Base-by-base conservation (phyloP, 1,284 basidiomycete species). In the Hypsizygus ulmarius region DNA sequence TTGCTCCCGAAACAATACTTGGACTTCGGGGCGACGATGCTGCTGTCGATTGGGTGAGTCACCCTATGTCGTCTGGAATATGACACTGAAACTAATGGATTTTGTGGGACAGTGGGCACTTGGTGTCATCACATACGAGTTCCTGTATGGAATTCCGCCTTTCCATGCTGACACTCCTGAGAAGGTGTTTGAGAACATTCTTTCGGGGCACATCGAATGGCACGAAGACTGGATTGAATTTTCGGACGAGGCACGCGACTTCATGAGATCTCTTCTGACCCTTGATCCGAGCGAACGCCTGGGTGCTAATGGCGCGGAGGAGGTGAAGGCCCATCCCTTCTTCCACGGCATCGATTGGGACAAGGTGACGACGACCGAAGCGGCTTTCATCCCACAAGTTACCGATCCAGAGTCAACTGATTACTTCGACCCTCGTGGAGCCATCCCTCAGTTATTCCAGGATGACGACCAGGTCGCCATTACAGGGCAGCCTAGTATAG, bases 111-210 rank as follows among this genome's bases (percentile, higher is more conserved):
- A 87, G 86, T 99, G 97, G 97, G 97, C 97, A 11, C 79, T 99
- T 29, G 97, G 97, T 52, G 94, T 98, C 38, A 97, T 99, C 61
- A 89, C 94, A 21, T 99, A 99, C 70, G 96, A 99, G 73, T 99
- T 99, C 69, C 70, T 99, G 29, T 99, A 96, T 59, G 95, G 97
- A 2, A 82, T 94, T 33, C 97, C 97, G 27, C 97, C 97, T 0
- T 99, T 99, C 81, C 94, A 99, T 61, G 96, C 92, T 39, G 93
- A 97, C 52, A 90, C 90, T 7, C 95, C 96, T 0, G 93, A 97
- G 65, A 93, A 92, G 70, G 95, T 99, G 3, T 99, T 99, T 62
- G 95, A 98, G 71, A 99, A 98, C 65, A 97, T 99, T 60, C 78
- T 99, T 12, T 97, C 95, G n/a, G 87, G 95, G 10, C 84, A 90